Conservation (phyloP, 2,329 filamentous ascomycete species). For the Podosphaera aphanis region DNA sequence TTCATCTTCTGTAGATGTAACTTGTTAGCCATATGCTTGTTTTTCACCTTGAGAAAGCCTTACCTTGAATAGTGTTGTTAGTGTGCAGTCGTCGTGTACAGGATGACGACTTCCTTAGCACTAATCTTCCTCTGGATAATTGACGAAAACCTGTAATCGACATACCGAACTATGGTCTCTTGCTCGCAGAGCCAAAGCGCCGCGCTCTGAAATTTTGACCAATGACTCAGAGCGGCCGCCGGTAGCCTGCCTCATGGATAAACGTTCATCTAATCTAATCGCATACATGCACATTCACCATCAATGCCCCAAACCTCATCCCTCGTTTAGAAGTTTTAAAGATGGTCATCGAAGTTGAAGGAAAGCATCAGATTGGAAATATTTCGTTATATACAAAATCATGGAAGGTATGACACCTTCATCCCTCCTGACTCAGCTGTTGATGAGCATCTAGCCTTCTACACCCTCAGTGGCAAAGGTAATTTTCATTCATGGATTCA, state of each 20-base stretch:
- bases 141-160: not conserved
- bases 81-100: not conserved
- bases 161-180: not conserved
- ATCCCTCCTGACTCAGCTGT: not conserved
- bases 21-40: too few species aligned
- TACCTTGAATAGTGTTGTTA: not conserved
- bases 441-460: conserved; percentile 9
- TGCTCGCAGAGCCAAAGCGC: too few species aligned
- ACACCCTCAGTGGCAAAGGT: conserved; percentile 36
- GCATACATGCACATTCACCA: not conserved
- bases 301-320: not conserved
- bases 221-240: too few species aligned
- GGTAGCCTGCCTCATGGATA: too few species aligned
- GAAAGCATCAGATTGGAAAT: conserved; percentile 12
- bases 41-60: not conserved
- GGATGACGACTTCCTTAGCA: not conserved
- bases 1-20: conserved; percentile 11
- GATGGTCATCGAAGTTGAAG: conserved; percentile 15
- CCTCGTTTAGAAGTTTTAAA: not conserved
- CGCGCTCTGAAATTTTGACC: too few species aligned
- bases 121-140: not conserved
- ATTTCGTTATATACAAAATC: conserved; percentile 15
- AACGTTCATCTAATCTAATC: too few species aligned
- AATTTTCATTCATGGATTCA: conserved; percentile 74
- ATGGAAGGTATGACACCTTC: conserved; percentile 11